Evolutionary conservation across 768 basidiomycete genomes (phyloP).

Genomic region (Coprinopsis marcescibilis): DNA sequence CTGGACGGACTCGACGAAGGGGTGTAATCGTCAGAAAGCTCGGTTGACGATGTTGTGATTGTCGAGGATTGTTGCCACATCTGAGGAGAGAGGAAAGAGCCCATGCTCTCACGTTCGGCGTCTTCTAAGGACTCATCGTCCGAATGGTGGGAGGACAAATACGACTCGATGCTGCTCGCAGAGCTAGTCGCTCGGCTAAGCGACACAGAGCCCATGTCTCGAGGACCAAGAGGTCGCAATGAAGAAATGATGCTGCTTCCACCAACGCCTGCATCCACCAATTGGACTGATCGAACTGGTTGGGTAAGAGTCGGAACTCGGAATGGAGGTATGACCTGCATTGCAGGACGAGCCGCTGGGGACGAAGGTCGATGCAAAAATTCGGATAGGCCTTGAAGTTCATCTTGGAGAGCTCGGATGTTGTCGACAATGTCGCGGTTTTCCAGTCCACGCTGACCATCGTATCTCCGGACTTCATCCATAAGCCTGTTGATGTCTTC

Average conservation of each 20-base stretch:
- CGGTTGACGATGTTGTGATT: slow-evolving; percentile 1
- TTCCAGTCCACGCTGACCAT: slow-evolving; percentile 58
- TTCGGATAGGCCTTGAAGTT: slow-evolving; percentile 58
- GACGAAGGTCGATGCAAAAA: slow-evolving; percentile 42
- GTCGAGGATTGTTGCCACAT: slow-evolving; percentile 1
- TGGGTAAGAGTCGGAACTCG: slow-evolving; percentile 1
- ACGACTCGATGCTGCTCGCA: slow-evolving; percentile 37
- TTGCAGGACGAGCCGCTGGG: slow-evolving; percentile 14
- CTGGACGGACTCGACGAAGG: slow-evolving; percentile 9
- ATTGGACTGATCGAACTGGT: slow-evolving; percentile 12
- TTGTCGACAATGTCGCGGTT: slow-evolving; percentile 59
- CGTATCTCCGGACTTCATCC: slow-evolving; percentile 52
- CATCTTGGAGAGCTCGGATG: slow-evolving; percentile 63
- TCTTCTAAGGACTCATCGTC: slow-evolving; percentile 53
- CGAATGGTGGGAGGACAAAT: slow-evolving; percentile 61
- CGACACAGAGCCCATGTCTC: slow-evolving; percentile 20
- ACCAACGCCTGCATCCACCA: slow-evolving; percentile 39
- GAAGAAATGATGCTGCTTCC: slow-evolving; percentile 35
- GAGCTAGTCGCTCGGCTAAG: slow-evolving; percentile 34
- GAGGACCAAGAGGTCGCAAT: slow-evolving; percentile 20
- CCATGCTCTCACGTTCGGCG: slow-evolving; percentile 11
- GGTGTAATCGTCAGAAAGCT: slow-evolving; percentile 4
- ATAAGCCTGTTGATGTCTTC: slow-evolving; percentile 40
- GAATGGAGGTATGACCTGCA: slow-evolving; percentile 3
- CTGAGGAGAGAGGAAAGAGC: not conserved